Conservation (phyloP, 306 rosid species). For the Cyclanthera cordifolia region DNA sequence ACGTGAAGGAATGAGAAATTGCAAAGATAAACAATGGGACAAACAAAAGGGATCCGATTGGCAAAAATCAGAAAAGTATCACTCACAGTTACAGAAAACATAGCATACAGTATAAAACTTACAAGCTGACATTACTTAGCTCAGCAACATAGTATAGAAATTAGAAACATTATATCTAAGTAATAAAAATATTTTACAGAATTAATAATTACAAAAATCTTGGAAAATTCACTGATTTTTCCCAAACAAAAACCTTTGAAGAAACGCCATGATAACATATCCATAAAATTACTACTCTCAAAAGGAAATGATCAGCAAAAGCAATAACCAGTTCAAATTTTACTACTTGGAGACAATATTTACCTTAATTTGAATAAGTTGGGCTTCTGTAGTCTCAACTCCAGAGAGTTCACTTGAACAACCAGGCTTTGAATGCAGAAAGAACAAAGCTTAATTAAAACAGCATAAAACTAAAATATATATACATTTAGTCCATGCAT, state of each 20-base stretch:
- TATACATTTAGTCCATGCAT: neutral
- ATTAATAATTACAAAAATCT: neutral
- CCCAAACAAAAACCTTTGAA: neutral
- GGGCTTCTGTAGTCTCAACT: conserved; percentile 52
- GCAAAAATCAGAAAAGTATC: neutral
- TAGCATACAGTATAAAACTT: too few relatives aligned
- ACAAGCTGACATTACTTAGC: too few relatives aligned
- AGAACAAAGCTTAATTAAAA: conserved; percentile 15
- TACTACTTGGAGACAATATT: conserved; percentile 11
- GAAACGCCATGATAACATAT: neutral
- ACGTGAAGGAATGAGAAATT: neutral
- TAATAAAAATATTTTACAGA: neutral
- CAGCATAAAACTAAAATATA: conserved; percentile 4
- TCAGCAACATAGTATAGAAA: neutral
- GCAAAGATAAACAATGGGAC: neutral
- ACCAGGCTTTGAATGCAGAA: conserved; percentile 63
- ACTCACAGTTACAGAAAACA: neutral
- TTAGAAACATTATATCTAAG: neutral
- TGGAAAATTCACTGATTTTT: neutral
- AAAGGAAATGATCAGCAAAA: neutral
- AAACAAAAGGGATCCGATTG: neutral
- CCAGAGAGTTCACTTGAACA: conserved; percentile 90
- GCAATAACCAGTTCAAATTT: neutral
- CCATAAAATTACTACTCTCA: neutral
- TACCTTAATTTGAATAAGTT: conserved; percentile 89